A percentile compares a stretch with the other conserved stretches of the same genome.
These are phyloP conservation scores for Acer campestre DNA, from an alignment of 345 rosid species.

Conservation along the genomic window DNA sequence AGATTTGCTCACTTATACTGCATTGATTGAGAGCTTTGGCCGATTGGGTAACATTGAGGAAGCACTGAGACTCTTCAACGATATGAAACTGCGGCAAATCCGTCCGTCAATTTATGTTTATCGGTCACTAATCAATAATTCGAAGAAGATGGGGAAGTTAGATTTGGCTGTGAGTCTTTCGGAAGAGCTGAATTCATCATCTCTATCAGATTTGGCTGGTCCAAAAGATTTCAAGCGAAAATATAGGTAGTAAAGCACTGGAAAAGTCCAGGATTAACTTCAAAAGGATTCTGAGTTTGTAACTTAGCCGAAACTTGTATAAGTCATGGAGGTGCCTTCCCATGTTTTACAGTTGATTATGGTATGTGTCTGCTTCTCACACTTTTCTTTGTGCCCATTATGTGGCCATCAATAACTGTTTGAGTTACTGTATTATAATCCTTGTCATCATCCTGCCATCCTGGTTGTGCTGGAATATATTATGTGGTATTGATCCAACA, in stretches of 20 bases:
- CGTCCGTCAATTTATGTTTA: conserved; percentile 68
- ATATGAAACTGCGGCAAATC: conserved; percentile 68
- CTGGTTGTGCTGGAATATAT: not conserved
- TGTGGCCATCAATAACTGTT: not conserved
- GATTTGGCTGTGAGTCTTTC: conserved; percentile 47
- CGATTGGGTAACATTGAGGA: conserved; percentile 65
- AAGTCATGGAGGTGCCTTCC: not conserved
- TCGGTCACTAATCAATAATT: conserved; percentile 47
- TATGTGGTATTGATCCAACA: not conserved
- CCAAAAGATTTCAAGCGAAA: conserved; percentile 68
- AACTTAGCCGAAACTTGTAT: conserved; percentile 2
- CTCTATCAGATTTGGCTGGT: conserved; percentile 51
- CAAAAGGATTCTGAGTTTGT: not conserved
- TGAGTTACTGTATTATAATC: not conserved
- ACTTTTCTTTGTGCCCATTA: not conserved
- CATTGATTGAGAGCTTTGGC: conserved; percentile 73
- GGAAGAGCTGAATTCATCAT: conserved; percentile 66
- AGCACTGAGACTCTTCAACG: conserved; percentile 62
- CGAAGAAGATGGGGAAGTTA: conserved; percentile 54
- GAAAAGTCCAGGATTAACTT: not conserved
- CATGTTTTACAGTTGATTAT: conserved; percentile 1
- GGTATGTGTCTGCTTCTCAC: conserved; percentile 21
- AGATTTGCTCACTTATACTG: conserved; percentile 82
- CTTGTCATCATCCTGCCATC: not conserved
- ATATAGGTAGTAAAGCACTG: conserved; percentile 31